Conservation (phyloP, 139 green algal genomes). For the Micractinium conductrix region DNA sequence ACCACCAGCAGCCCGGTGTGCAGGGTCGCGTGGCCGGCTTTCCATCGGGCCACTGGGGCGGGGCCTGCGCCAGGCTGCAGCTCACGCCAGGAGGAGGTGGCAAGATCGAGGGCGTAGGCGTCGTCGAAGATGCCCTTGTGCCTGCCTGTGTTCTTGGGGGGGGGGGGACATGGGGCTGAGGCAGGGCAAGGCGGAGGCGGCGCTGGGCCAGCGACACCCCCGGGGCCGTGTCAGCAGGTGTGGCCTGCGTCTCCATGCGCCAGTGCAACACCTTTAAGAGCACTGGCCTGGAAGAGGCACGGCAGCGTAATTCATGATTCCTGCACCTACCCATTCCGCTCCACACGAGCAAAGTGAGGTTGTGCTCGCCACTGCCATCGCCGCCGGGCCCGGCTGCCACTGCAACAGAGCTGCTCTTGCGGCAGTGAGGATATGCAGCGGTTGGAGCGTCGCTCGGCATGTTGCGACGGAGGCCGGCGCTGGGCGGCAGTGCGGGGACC, state of each 20-base stretch:
- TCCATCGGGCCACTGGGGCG: neutral
- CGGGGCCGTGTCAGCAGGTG: neutral
- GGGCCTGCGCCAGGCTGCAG: neutral
- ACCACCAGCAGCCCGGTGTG: neutral
- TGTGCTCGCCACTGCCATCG: neutral
- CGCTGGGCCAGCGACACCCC: neutral
- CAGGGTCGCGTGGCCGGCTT: conserved; percentile 1
- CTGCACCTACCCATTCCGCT: neutral
- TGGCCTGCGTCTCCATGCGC: neutral
- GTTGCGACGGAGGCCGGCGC: no score
- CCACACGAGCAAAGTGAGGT: neutral
- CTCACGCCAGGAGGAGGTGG: neutral
- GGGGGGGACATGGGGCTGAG: no score
- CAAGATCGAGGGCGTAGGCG: neutral
- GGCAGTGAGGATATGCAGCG: neutral
- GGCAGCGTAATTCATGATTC: neutral
- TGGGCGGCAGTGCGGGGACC: no score
- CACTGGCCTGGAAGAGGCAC: no score
- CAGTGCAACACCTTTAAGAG: neutral
- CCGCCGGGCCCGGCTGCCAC: neutral
- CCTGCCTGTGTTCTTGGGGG: neutral
- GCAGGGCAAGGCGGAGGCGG: neutral
- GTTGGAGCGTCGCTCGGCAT: no score
- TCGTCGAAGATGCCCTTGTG: conserved; percentile 19
- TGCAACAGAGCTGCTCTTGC: neutral